These are phyloP conservation scores for Chalciporus piperatus DNA, from an alignment of 768 basidiomycete species.

Conservation along the genomic window DNA sequence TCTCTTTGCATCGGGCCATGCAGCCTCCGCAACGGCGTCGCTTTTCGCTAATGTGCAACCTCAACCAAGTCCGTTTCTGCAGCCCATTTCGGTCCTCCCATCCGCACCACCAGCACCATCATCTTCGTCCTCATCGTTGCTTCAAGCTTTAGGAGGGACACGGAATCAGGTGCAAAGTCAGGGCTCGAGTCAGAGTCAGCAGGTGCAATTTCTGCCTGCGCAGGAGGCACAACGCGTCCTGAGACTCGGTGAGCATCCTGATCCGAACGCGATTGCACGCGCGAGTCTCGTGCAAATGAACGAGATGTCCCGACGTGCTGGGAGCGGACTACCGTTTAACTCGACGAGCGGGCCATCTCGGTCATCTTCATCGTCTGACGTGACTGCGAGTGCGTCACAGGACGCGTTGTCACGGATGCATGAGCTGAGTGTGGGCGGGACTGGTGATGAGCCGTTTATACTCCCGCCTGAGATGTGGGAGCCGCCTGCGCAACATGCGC, in stretches of 20 bases:
- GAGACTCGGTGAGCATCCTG: constrained; percentile 40
- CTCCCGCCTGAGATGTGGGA: constrained; percentile 28
- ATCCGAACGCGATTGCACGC: constrained; percentile 55
- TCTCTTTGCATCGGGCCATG: constrained; percentile 21
- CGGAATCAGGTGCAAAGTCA: background rate
- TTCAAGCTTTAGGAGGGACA: constrained; percentile 23
- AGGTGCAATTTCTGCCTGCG: constrained; percentile 49
- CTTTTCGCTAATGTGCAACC: constrained; percentile 22
- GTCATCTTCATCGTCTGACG: constrained; percentile 18
- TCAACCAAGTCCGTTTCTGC: constrained; percentile 31
- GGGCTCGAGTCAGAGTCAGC: constrained; percentile 11
- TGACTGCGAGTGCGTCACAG: constrained; percentile 25
- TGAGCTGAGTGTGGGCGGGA: constrained; percentile 1
- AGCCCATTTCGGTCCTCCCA: constrained; percentile 15
- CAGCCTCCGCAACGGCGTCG: constrained; percentile 11
- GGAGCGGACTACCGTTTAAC: constrained; percentile 32
- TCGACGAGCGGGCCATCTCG: constrained; percentile 24
- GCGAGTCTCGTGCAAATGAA: constrained; percentile 76
- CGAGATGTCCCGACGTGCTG: constrained; percentile 67
- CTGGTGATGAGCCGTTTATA: constrained; percentile 27
- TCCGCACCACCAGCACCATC: constrained; percentile 16
- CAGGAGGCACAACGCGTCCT: constrained; percentile 54
- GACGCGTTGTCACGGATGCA: constrained; percentile 51
- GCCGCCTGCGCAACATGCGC: constrained; percentile 30
- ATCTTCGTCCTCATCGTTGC: constrained; percentile 25